phyloP scores from a whole-genome alignment of 1,139 yeast species.

The Nadsonia commutata region DNA sequence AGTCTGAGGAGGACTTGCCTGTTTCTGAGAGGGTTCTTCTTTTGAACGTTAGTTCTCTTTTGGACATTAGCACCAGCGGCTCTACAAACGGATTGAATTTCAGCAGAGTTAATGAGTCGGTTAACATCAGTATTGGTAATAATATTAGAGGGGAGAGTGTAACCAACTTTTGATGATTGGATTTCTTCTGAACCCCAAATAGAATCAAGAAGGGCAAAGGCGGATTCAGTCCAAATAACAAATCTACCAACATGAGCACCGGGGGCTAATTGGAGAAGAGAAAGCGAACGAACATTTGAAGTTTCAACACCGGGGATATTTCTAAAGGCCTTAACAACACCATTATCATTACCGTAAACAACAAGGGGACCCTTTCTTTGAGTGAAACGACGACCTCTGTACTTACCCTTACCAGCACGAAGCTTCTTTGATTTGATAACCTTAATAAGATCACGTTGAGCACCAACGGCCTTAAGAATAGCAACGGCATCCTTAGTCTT shows the following conservation, averaged over 20 bases:
- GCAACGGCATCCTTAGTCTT: slow-evolving; percentile 99
- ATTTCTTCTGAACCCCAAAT: slow-evolving; percentile 92
- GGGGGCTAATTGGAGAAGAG: slow-evolving; percentile 98
- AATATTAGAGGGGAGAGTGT: slow-evolving; percentile 88
- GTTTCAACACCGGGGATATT: slow-evolving; percentile 99
- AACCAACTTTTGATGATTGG: slow-evolving; percentile 75
- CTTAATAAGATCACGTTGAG: slow-evolving; percentile 96
- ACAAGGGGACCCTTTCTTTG: slow-evolving; percentile 99
- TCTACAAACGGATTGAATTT: slow-evolving; percentile 93
- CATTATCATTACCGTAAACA: slow-evolving; percentile 96
- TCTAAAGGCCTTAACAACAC: slow-evolving; percentile 97
- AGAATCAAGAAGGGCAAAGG: slow-evolving; percentile 91
- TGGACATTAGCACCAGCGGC: slow-evolving; percentile 91
- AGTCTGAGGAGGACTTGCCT: slow-evolving; percentile 94
- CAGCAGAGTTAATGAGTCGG: slow-evolving; percentile 97
- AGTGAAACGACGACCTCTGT: slow-evolving; percentile 99
- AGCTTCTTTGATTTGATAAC: slow-evolving; percentile 96
- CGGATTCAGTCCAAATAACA: slow-evolving; percentile 98
- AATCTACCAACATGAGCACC: slow-evolving; percentile 99
- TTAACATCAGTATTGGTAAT: slow-evolving; percentile 90
- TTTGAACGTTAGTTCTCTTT: slow-evolving; percentile 68
- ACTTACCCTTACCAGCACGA: slow-evolving; percentile 99
- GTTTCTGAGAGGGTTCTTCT: slow-evolving; percentile 99
- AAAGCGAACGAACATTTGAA: slow-evolving; percentile 80
- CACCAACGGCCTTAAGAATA: slow-evolving; percentile 95